Conservation (phyloP, 495 filamentous ascomycete species). For the Cenococcum geophilum region DNA sequence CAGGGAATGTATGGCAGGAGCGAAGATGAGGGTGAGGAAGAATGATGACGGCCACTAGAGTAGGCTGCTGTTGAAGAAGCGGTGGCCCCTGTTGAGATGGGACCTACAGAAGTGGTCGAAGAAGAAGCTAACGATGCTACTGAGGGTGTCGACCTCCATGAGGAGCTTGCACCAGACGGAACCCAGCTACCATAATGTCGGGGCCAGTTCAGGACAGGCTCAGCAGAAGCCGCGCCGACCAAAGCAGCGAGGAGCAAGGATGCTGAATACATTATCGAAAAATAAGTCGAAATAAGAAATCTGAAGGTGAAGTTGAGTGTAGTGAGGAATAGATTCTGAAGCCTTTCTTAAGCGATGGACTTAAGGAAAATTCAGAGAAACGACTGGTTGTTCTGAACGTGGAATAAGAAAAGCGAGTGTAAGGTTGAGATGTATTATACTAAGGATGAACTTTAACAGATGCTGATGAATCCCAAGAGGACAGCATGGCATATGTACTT, state of each 20-base stretch:
- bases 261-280: constrained; percentile 22
- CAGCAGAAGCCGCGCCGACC: constrained; percentile 24
- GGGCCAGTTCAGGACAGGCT: constrained; percentile 16
- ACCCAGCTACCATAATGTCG: constrained; percentile 8
- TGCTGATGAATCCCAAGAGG: constrained; percentile 14
- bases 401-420: constrained; percentile 22
- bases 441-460: constrained; percentile 9
- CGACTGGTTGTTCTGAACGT: constrained; percentile 20
- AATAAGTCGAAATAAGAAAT: constrained; percentile 6
- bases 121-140: neutral
- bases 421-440: constrained; percentile 18
- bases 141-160: neutral
- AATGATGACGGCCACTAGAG: neutral
- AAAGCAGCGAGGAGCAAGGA: constrained; percentile 24
- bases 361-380: constrained; percentile 17
- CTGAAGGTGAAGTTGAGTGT: constrained; percentile 5
- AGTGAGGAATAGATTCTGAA: constrained; percentile 20
- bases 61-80: neutral
- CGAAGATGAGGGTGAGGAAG: neutral
- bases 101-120: neutral
- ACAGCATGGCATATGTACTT: constrained; percentile 15
- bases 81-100: neutral
- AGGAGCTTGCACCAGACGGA: neutral
- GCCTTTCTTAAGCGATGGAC: constrained; percentile 20
- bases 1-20: neutral